Evolutionary conservation across 768 basidiomycete species (phyloP).

Genomic region (Russula lepida): DNA sequence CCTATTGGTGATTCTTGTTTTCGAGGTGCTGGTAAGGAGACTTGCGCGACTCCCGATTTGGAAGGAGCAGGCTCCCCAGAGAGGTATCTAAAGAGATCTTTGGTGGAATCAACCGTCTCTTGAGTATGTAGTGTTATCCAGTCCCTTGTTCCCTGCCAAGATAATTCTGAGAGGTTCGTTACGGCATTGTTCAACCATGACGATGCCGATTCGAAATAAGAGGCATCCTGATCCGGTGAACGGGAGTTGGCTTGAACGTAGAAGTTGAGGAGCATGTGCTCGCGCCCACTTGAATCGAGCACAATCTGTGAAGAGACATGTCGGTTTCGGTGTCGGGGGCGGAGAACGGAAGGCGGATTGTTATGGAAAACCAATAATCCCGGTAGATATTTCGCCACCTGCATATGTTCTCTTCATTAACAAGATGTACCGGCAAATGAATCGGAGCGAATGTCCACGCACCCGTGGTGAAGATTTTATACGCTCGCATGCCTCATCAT

Average conservation of each 20-base stretch:
- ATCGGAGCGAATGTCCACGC: slow-evolving; percentile 15
- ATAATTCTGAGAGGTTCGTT: slow-evolving; percentile 40
- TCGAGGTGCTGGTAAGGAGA: slow-evolving; percentile 24
- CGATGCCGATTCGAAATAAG: slow-evolving; percentile 37
- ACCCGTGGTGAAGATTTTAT: slow-evolving; percentile 42
- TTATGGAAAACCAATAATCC: slow-evolving; percentile 70
- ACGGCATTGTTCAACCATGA: slow-evolving; percentile 38
- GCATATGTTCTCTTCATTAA: slow-evolving; percentile 5
- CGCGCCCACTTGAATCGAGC: slow-evolving; percentile 62
- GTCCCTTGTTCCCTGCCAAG: slow-evolving; percentile 45
- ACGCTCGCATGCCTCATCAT: slow-evolving; percentile 48
- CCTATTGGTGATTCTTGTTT: slow-evolving; percentile 28
- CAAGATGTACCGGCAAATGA: neutral
- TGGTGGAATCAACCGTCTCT: slow-evolving; percentile 35
- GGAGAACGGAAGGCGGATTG: slow-evolving; percentile 63
- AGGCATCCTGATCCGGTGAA: slow-evolving; percentile 33
- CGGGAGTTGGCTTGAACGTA: slow-evolving; percentile 59
- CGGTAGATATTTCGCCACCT: slow-evolving; percentile 66
- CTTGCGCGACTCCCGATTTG: slow-evolving; percentile 27
- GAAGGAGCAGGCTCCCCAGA: slow-evolving; percentile 50
- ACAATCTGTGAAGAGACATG: slow-evolving; percentile 74
- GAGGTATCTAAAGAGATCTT: slow-evolving; percentile 60
- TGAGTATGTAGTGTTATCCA: slow-evolving; percentile 38
- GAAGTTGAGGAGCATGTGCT: slow-evolving; percentile 81
- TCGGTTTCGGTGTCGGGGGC: slow-evolving; percentile 76